A percentile compares a stretch with the other conserved stretches of the same genome.
These are phyloP conservation scores for Pichia inconspicua DNA, from an alignment of 1,139 yeast genomes.

Conservation along the genomic window DNA sequence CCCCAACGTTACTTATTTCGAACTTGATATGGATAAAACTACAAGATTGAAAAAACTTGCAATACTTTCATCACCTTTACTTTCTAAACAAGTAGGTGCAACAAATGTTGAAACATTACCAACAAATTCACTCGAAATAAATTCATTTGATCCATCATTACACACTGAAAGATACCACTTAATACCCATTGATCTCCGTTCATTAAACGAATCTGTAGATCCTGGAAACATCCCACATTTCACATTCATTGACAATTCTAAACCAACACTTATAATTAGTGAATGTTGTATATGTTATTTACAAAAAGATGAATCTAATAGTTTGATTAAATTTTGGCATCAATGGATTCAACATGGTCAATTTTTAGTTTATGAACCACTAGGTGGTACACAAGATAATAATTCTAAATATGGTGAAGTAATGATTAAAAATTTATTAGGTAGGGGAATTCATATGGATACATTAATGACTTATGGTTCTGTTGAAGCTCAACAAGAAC, in stretches of 20 bases:
- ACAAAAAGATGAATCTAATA: slow-evolving; percentile 47
- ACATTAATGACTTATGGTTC: slow-evolving; percentile 47
- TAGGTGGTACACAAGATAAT: slow-evolving; percentile 39
- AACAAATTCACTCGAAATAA: slow-evolving; percentile 16
- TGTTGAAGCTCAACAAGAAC: slow-evolving; percentile 36
- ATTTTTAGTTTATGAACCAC: slow-evolving; percentile 76
- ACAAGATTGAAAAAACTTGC: slow-evolving; percentile 52
- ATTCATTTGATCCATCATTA: slow-evolving; percentile 26
- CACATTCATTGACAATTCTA: slow-evolving; percentile 27
- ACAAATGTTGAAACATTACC: slow-evolving; percentile 11
- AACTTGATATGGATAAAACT: slow-evolving; percentile 67
- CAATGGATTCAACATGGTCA: slow-evolving; percentile 28
- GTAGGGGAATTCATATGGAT: slow-evolving; percentile 70
- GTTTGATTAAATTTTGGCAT: slow-evolving; percentile 40
- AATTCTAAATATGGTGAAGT: slow-evolving; percentile 59
- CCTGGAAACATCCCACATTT: not conserved
- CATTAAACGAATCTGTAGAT: slow-evolving; percentile 13
- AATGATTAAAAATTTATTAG: slow-evolving; percentile 66
- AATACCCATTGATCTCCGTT: slow-evolving; percentile 49
- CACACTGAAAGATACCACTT: slow-evolving; percentile 45
- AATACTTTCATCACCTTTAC: slow-evolving; percentile 31
- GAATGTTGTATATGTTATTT: slow-evolving; percentile 90
- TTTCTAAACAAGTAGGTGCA: slow-evolving; percentile 22
- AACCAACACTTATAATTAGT: slow-evolving; percentile 69
- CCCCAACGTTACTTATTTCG: slow-evolving; percentile 44